Base-by-base conservation (phyloP, 1,284 basidiomycete genomes). In the Anthracocystis setariae region DNA sequence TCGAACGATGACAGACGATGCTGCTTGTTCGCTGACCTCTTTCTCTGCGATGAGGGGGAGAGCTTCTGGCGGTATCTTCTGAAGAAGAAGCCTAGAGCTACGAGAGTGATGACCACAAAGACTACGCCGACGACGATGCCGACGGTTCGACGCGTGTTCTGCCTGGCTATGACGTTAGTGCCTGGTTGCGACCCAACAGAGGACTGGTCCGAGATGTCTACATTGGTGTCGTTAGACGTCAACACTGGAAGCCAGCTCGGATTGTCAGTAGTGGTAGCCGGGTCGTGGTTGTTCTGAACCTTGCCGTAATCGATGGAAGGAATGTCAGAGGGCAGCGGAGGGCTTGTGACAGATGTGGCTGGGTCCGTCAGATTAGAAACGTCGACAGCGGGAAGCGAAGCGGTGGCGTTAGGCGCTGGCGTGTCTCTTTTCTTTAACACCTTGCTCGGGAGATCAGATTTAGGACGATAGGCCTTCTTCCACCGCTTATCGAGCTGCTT, bases 1-100 rank as follows among this genome's bases (percentile, higher is more conserved):
- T 68, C 64, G 8, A 56, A 37, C 20, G 58, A 61, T 1, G 44
- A 32, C 12, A 67, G 37, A 10, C 64, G 15, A 17, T 67, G 52
- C 25, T 44, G 27, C 3, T 23, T 21, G 9, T 25, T 29, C 8
- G 37, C 8, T 20, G 49, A 52, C 1, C 18, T 8, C 4, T 23
- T 18, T 0, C 5, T 10, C 12, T 9, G 21, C 17, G 29, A n/a
- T 40, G 27, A 3, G 9, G 3, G 38, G 9, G 29, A 29, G 4
- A 40, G 44, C 20, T 39, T 44, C 10, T 32, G 51, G 3, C 56
- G 44, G 24, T 46, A 60, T 2, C 57, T 47, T 24, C 24, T 50
- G 27, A 52, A 39, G 37, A 63, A 40, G 29, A n/a, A 56, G 2
- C 27, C 21, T 0, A 64, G 17, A 15, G 23, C 52, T 2, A 48